A percentile compares a stretch with the other conserved stretches of the same genome.
Conservation (phyloP, 495 filamentous ascomycete species). For the Penicillium salamii region DNA sequence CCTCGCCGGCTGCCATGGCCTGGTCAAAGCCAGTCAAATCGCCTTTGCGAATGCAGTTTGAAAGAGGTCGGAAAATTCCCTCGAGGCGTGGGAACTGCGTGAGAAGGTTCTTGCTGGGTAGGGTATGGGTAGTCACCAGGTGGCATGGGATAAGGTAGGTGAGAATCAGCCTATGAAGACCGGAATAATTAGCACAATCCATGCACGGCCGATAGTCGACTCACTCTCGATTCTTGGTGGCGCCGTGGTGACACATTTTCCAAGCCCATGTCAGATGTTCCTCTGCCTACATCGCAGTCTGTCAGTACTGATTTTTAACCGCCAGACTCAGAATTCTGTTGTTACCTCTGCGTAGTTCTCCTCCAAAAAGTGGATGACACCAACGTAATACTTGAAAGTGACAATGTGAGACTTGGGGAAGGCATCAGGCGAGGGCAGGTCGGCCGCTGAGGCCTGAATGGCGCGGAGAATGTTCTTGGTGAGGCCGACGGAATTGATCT, state of each 20-base stretch:
- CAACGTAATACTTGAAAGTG: constrained; percentile 95
- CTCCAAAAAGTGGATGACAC: constrained; percentile 84
- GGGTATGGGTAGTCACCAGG: constrained; percentile 78
- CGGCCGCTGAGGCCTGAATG: constrained; percentile 66
- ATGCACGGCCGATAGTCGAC: constrained; percentile 42
- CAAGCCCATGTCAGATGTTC: constrained; percentile 74
- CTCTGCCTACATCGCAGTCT: constrained; percentile 59
- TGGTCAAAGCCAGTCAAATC: constrained; percentile 82
- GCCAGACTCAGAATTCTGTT: neutral
- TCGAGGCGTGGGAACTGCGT: constrained; percentile 73
- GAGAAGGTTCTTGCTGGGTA: constrained; percentile 71
- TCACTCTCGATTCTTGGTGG: constrained; percentile 76
- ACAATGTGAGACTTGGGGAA: constrained; percentile 89
- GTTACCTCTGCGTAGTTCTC: constrained; percentile 79
- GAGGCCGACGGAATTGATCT: constrained; percentile 80
- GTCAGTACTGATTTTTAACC: constrained; percentile 15
- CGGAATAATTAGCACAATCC: constrained; percentile 35
- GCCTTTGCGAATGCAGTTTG: constrained; percentile 71
- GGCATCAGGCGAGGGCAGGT: constrained; percentile 68
- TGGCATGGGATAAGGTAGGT: constrained; percentile 92
- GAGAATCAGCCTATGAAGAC: constrained; percentile 77
- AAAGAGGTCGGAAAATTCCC: constrained; percentile 72
- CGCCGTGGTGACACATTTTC: constrained; percentile 67
- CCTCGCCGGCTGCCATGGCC: constrained; percentile 74
- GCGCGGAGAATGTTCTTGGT: constrained; percentile 87